A percentile compares a stretch with the other conserved stretches of the same genome.
phyloP scores from a whole-genome alignment of 139 green algal species.

The Coccomyxa sp. region DNA sequence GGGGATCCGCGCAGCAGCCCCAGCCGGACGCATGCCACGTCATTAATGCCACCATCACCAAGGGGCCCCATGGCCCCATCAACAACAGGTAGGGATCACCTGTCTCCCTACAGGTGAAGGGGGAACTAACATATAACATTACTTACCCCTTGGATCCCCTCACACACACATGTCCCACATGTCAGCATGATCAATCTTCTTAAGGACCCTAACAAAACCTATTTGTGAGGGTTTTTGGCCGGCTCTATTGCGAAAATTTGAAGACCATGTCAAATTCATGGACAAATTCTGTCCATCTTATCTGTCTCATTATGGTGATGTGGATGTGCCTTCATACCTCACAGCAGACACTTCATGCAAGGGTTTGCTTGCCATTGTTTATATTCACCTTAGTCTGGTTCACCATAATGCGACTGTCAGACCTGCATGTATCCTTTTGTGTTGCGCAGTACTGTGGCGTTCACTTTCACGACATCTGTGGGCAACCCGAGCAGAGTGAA shows the following conservation, averaged over 20 bases:
- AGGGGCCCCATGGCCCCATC: neutral
- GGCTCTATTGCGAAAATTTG: too few species aligned
- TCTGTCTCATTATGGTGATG: neutral
- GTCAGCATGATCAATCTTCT: too few species aligned
- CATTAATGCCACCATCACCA: neutral
- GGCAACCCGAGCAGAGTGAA: neutral
- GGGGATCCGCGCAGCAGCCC: too few species aligned
- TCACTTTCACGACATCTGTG: neutral
- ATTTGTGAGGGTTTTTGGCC: too few species aligned
- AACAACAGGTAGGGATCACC: slow-evolving; percentile 1
- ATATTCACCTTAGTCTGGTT: too few species aligned
- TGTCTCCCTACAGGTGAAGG: too few species aligned
- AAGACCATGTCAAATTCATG: too few species aligned
- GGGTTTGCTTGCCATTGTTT: neutral
- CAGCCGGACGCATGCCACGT: neutral
- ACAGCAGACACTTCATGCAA: neutral
- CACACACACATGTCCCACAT: too few species aligned
- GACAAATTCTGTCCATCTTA: neutral
- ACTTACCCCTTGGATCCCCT: too few species aligned
- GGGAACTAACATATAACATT: too few species aligned
- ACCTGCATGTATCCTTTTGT: neutral
- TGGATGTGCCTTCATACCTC: neutral
- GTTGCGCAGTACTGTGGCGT: neutral
- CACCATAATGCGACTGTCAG: neutral
- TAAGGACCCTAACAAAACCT: too few species aligned